Conservation (phyloP, 1,139 yeast genomes). For the Spencermartinsiella ligniputridi region DNA sequence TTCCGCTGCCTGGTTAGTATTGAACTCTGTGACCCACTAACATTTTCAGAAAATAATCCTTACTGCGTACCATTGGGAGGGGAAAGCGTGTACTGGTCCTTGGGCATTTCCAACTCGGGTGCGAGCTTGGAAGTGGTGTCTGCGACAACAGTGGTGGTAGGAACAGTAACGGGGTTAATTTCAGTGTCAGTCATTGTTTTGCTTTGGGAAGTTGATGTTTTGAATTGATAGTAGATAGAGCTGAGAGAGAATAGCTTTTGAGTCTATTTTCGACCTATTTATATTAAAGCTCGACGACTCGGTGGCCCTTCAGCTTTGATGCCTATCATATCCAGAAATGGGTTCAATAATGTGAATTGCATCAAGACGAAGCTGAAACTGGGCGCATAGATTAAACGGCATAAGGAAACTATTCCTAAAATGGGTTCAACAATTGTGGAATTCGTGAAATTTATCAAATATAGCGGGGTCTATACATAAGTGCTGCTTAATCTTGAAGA, state of each 20-base stretch:
- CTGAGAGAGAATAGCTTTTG: too few relatives aligned
- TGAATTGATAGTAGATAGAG: not conserved
- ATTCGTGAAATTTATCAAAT: too few relatives aligned
- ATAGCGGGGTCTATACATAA: too few relatives aligned
- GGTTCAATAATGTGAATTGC: not conserved
- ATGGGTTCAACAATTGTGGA: too few relatives aligned
- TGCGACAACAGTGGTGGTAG: not conserved
- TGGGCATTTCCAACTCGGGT: constrained; percentile 14
- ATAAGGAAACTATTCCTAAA: too few relatives aligned
- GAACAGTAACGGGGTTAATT: constrained; percentile 3
- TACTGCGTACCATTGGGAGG: constrained; percentile 10
- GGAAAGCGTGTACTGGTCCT: constrained; percentile 14
- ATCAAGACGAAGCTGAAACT: too few relatives aligned
- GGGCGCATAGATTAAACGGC: too few relatives aligned
- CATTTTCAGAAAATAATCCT: not conserved
- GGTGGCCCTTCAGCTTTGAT: too few relatives aligned
- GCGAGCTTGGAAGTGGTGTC: constrained; percentile 11
- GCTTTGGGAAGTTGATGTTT: not conserved
- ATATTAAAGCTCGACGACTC: too few relatives aligned
- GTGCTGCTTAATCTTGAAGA: too few relatives aligned
- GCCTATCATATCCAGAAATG: not conserved
- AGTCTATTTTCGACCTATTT: too few relatives aligned
- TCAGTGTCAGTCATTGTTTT: constrained; percentile 11
- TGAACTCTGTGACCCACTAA: not conserved
- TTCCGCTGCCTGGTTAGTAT: not conserved